Conservation (phyloP, 164 flowering plant species). For the Pachysandra terminalis region DNA sequence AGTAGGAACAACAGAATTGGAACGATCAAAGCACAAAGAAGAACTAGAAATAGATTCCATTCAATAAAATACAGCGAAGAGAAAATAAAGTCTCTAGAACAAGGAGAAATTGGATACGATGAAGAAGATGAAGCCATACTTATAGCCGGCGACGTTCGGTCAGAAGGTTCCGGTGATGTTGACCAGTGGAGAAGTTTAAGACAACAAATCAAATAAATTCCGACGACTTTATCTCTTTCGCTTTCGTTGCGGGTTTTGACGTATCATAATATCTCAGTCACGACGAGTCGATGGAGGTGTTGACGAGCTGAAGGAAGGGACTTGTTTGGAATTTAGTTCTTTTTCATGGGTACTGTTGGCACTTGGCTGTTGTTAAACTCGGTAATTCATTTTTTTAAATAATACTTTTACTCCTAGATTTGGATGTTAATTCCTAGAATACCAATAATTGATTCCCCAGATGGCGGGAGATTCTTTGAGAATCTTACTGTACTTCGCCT, state of each 20-base stretch:
- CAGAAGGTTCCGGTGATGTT: neutral
- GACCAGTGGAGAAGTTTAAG: neutral
- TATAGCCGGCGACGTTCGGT: neutral
- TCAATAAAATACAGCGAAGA: neutral
- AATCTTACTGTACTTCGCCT: too few species aligned
- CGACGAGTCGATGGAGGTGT: too few species aligned
- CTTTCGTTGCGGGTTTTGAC: neutral
- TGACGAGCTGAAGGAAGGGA: too few species aligned
- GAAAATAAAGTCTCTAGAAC: neutral
- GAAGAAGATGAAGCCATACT: neutral
- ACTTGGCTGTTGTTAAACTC: too few species aligned
- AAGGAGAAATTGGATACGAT: neutral
- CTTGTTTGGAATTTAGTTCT: too few species aligned
- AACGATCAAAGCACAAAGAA: constrained; percentile 37
- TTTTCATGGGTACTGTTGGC: too few species aligned
- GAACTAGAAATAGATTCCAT: constrained; percentile 18
- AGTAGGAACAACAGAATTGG: constrained; percentile 10
- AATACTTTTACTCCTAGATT: too few species aligned
- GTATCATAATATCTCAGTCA: too few species aligned
- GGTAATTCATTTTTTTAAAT: too few species aligned
- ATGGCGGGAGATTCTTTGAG: too few species aligned
- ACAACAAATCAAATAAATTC: neutral
- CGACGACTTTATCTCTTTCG: neutral
- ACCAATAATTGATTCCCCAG: too few species aligned
- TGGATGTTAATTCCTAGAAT: too few species aligned